phyloP scores from a whole-genome alignment of 352 stramenopile species.

The Pythium folliculosum region DNA sequence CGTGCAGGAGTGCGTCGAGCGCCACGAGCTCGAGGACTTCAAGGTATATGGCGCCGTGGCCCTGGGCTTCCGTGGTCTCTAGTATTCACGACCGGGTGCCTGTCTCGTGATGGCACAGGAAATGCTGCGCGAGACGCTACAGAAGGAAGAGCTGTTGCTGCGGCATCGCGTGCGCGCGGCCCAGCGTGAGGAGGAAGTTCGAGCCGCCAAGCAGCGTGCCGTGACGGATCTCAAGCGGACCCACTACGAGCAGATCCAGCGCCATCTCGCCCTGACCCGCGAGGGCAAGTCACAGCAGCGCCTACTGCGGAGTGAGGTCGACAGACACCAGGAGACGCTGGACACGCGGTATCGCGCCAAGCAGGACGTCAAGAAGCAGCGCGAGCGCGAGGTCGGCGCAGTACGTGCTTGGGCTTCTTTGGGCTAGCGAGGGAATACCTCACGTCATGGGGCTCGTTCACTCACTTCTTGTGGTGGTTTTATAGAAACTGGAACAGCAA shows the following conservation, averaged over 20 bases:
- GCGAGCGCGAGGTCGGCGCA: constrained; percentile 13
- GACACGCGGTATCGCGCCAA: constrained; percentile 12
- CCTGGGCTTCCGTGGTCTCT: no score
- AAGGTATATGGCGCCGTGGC: constrained; percentile 24
- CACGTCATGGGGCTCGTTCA: not conserved
- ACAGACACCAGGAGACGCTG: constrained; percentile 19
- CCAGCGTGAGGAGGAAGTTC: constrained; percentile 21
- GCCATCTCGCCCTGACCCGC: not conserved
- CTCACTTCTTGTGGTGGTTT: not conserved
- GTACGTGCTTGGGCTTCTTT: constrained; percentile 7
- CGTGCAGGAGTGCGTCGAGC: constrained; percentile 11
- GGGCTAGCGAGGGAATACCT: not conserved
- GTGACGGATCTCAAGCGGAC: constrained; percentile 17
- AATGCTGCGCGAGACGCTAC: constrained; percentile 15
- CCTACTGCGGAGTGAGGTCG: constrained; percentile 13
- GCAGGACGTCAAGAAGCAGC: constrained; percentile 24
- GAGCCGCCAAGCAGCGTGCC: constrained; percentile 10
- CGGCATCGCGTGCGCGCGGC: constrained; percentile 21
- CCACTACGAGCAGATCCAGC: constrained; percentile 26
- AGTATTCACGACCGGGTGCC: not conserved
- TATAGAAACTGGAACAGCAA: constrained; percentile 30
- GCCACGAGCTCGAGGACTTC: constrained; percentile 21
- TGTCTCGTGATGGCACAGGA: not conserved
- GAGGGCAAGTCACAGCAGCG: constrained; percentile 8
- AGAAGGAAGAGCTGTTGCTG: constrained; percentile 22